Base-by-base conservation (phyloP, 805 yeast genomes). In the Ogataea methanolica region DNA sequence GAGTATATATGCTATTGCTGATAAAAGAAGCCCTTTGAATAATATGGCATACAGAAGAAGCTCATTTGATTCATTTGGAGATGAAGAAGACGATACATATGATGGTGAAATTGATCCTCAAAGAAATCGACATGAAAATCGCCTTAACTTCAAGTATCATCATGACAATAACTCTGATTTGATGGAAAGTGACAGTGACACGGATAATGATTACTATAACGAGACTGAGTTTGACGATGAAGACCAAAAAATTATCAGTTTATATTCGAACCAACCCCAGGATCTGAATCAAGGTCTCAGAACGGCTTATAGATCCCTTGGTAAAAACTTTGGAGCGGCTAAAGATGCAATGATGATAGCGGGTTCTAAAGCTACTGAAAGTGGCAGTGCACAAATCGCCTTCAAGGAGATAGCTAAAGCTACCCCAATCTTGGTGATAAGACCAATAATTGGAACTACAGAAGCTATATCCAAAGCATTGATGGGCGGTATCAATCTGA, bases 401-500 rank as follows among this genome's bases (percentile, higher is more conserved):
- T 78, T 88, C 0, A 66, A 72, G 17, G 82, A 88, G 1, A 72
- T 89, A 14, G 83, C 87, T 14, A 79, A 78, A 53, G 88, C 85
- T 0, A 80, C 96, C 1, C 97, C 97, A 0, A 79, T 88, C 15
- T 83, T 88, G 17, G 65, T 91, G 15, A 74, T 91, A 2, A 66
- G 97, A 39, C 97, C 97, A 2, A 75, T 89, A 51, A 89, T 91
- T 56, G 98, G 97, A 2, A 89, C 96, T 0, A 86, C 97, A 0
- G 97, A 89, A 62, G 96, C 96, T 0, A 74, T 91, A 6, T 84
- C 92, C 6, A 86, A 82, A 58, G 77, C 96, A 0, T 70, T 91
- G 43, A 76, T 88, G 69, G 98, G 98, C 1, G 74, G 91, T 7
- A 82, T 89, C 37, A 90, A 89, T 61, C 85, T 84, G 51, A 67